These are phyloP conservation scores for Crataegus laevigata DNA, from an alignment of 306 rosid species.

Conservation along the genomic window DNA sequence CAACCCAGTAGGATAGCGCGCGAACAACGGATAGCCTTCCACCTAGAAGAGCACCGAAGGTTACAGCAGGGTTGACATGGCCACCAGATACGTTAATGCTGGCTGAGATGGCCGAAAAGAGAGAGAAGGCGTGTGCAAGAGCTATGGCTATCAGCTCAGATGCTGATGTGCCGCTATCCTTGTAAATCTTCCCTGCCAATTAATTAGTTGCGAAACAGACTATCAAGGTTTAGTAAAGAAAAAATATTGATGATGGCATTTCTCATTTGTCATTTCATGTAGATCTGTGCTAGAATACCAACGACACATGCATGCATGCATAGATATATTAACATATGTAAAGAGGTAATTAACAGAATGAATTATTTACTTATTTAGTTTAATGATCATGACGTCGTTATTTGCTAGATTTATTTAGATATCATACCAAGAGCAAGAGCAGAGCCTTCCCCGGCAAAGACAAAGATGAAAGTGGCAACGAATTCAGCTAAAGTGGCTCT, in stretches of 20 bases:
- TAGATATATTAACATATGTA: neutral
- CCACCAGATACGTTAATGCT: conserved; percentile 84
- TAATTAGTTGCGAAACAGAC: neutral
- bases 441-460: conserved; percentile 97
- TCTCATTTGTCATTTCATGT: neutral
- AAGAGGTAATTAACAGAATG: neutral
- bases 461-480: conserved; percentile 72
- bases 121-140: conserved; percentile 62
- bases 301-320: neutral
- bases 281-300: neutral
- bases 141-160: conserved; percentile 54
- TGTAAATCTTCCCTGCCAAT: conserved; percentile 55
- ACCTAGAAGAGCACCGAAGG: conserved; percentile 78
- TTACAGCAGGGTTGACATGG: conserved; percentile 87
- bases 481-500: conserved; percentile 88
- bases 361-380: neutral
- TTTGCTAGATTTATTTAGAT: neutral
- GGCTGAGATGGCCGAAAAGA: conserved; percentile 65
- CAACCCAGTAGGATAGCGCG: conserved; percentile 75
- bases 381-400: neutral
- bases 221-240: neutral
- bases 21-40: conserved; percentile 79
- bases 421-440: conserved; percentile 66
- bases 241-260: neutral
- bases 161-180: conserved; percentile 45